Base-by-base conservation (phyloP, 495 filamentous ascomycete genomes). In the Penicillium fimorum region DNA sequence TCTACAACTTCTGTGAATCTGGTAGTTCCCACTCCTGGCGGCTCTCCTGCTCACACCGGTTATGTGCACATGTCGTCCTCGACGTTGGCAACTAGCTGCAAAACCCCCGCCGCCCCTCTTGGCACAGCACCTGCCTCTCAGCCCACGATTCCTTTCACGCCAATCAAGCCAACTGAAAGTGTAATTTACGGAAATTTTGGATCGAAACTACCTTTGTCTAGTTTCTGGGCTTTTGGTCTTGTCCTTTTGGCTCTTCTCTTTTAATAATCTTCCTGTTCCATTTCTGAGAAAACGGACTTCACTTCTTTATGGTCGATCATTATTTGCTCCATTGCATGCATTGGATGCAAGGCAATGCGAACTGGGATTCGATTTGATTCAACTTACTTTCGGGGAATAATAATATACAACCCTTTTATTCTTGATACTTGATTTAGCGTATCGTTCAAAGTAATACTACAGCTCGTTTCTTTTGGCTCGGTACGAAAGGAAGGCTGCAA, bases 1-100 rank as follows among this genome's bases (percentile, higher is more conserved):
- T 56, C 60, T n/a, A 60, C 56, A 13, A 71, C 66, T 17, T 63
- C 53, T 15, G 65, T 72, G 27, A 56, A 55, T 15, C 51, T 74
- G 25, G 45, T 64, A 0, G 30, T 43, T 29, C 41, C 35, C 10
- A 57, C 48, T 18, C 22, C 50, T 4, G 24, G 32, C 18, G 40
- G n/a, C 10, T 9, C 50, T n/a, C 41, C 55, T 20, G 44, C 43
- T 7, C 5, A 29, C 17, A 24, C 30, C 29, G 24, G 29, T 6
- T 40, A 30, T 32, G 13, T 20, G 11, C 40, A 46, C n/a, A 18
- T 12, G 1, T 33, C 29, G 13, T 18, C 30, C 9, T 53, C 49
- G 33, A 18, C 22, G 18, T 47, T 35, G 29, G 40, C 30, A 8
- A 47, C 52, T 18, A 17, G 37, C n/a, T 52, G 55, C 30, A 22